Evolutionary conservation across 352 stramenopile species (phyloP).

Genomic region (Detonula confervacea): DNA sequence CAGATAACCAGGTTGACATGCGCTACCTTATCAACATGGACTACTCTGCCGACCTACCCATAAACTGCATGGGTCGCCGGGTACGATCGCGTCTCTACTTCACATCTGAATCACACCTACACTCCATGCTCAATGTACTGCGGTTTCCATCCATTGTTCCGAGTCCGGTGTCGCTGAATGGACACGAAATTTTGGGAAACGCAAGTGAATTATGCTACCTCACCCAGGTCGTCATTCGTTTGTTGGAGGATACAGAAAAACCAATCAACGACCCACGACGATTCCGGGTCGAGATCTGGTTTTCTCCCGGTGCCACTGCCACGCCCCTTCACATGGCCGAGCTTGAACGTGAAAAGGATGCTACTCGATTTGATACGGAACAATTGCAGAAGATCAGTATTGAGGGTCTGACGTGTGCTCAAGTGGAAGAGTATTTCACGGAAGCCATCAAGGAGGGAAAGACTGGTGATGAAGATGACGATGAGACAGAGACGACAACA

Average conservation of each 20-base stretch:
- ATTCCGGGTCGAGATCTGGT: slow-evolving; percentile 85
- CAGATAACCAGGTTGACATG: slow-evolving; percentile 88
- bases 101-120: slow-evolving; percentile 98
- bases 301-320: slow-evolving; percentile 70
- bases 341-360: slow-evolving; percentile 72
- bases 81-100: slow-evolving; percentile 99
- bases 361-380: slow-evolving; percentile 77
- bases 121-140: slow-evolving; percentile 97
- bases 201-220: slow-evolving; percentile 96
- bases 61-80: slow-evolving; percentile 95
- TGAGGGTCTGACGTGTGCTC: slow-evolving; percentile 78
- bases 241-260: slow-evolving; percentile 95
- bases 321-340: slow-evolving; percentile 71
- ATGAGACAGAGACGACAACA: slow-evolving; percentile 6
- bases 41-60: slow-evolving; percentile 91
- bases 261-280: slow-evolving; percentile 79
- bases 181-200: slow-evolving; percentile 85
- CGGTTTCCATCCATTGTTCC: slow-evolving; percentile 73
- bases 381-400: slow-evolving; percentile 69
- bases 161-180: slow-evolving; percentile 61
- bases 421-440: slow-evolving; percentile 84
- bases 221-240: slow-evolving; percentile 97
- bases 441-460: slow-evolving; percentile 72
- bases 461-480: slow-evolving; percentile 46
- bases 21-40: slow-evolving; percentile 89